These are phyloP conservation scores for Sherardia arvensis DNA, from an alignment of 257 asterid species.

Conservation along the genomic window DNA sequence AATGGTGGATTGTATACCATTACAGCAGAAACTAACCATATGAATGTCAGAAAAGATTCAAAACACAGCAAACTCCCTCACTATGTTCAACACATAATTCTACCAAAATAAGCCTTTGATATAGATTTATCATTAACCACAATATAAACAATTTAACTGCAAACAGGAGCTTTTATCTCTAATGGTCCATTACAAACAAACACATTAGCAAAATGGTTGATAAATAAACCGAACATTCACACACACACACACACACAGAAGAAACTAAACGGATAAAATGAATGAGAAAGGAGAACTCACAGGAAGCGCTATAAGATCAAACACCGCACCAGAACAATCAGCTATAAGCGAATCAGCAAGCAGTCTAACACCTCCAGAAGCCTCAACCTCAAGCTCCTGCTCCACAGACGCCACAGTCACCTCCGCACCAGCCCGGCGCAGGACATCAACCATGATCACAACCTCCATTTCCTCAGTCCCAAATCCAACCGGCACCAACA, in stretches of 20 bases:
- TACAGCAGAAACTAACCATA: background rate
- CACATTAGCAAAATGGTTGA: background rate
- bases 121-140: background rate
- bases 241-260: background rate
- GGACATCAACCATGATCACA: conserved; percentile 60
- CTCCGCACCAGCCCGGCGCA: conserved; percentile 85
- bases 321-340: conserved; percentile 47
- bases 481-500: conserved; percentile 81
- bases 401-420: conserved; percentile 94
- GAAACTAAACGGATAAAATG: background rate
- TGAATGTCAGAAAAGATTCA: background rate
- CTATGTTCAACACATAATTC: background rate
- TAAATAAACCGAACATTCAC: background rate
- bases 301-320: conserved; percentile 78
- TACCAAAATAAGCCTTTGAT: background rate
- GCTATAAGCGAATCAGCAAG: conserved; percentile 68
- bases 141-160: background rate
- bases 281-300: conserved; percentile 26
- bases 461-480: conserved; percentile 98
- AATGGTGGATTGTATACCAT: too few species aligned
- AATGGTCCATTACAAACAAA: background rate
- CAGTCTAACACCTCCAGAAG: conserved; percentile 72
- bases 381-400: conserved; percentile 67
- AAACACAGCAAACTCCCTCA: background rate
- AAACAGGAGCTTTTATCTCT: background rate